Evolutionary conservation across 2,329 filamentous ascomycete species (phyloP).

Genomic region (Emericellopsis cladophorae): DNA sequence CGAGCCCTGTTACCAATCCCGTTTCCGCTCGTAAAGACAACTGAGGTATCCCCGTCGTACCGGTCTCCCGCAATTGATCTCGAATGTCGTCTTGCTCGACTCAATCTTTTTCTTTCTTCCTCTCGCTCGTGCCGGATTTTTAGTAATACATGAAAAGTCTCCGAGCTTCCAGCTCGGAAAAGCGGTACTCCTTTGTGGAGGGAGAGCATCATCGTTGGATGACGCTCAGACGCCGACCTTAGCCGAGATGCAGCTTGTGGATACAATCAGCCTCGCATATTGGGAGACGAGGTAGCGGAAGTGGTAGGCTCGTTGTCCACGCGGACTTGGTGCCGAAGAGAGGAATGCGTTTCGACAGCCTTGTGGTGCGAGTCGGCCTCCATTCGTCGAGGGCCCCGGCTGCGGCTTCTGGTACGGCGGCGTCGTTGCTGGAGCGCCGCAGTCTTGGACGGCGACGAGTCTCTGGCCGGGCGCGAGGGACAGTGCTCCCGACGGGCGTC

Average conservation of each 20-base stretch:
- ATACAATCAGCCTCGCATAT: no score
- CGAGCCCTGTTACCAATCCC: no score
- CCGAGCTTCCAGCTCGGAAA: no score
- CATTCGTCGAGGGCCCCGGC: slow-evolving; percentile 16
- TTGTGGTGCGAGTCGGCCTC: slow-evolving; percentile 11
- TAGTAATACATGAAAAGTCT: no score
- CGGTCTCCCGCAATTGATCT: not conserved
- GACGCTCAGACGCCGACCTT: no score
- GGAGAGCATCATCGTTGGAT: no score
- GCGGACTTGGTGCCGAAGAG: slow-evolving; percentile 20
- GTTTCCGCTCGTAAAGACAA: not conserved
- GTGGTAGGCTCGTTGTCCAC: slow-evolving; percentile 3
- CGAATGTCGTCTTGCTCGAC: not conserved
- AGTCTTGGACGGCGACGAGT: slow-evolving; percentile 16
- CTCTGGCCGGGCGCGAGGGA: slow-evolving; percentile 16
- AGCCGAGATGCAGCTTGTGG: no score
- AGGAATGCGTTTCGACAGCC: slow-evolving; percentile 15
- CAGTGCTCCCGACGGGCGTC: slow-evolving; percentile 28
- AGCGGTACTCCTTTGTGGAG: no score
- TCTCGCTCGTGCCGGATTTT: no score
- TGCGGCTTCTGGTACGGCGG: slow-evolving; percentile 24
- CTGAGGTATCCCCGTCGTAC: not conserved
- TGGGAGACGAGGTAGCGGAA: no score
- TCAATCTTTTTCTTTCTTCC: no score
- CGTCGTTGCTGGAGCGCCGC: slow-evolving; percentile 17